Percentiles rank a stretch among this genome's conserved stretches.
Conservation (phyloP, 805 yeast genomes). For the Jamesozyma gamospora region DNA sequence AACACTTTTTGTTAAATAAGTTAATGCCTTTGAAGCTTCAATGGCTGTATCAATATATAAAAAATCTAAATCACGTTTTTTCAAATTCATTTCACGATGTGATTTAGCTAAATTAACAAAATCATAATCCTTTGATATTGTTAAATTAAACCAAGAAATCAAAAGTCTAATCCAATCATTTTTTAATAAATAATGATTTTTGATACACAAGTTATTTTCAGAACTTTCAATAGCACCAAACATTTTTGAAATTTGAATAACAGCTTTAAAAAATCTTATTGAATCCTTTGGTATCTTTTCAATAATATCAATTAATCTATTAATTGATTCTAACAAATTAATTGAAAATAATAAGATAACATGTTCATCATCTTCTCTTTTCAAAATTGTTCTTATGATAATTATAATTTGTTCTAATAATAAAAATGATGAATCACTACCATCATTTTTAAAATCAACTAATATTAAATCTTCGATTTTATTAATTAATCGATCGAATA, state of each 20-base stretch:
- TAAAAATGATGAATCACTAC: constrained; percentile 18
- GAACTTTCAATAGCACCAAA: constrained; percentile 16
- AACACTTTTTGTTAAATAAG: constrained; percentile 42
- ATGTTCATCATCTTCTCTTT: constrained; percentile 19
- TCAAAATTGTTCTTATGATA: constrained; percentile 32
- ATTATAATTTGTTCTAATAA: constrained; percentile 40
- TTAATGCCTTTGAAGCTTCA: constrained; percentile 48
- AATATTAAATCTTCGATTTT: constrained; percentile 25
- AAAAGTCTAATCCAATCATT: constrained; percentile 37
- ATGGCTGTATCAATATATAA: constrained; percentile 45
- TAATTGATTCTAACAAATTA: constrained; percentile 26
- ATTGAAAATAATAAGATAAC: constrained; percentile 24
- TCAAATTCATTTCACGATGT: constrained; percentile 25
- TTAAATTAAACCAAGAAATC: constrained; percentile 43
- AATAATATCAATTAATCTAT: constrained; percentile 16
- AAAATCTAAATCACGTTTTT: constrained; percentile 34
- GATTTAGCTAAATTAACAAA: constrained; percentile 17
- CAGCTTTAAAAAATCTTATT: constrained; percentile 15
- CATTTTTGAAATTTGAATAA: constrained; percentile 24
- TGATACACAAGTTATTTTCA: constrained; percentile 15
- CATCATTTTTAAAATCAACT: constrained; percentile 8
- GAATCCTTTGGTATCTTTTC: constrained; percentile 11
- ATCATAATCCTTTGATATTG: constrained; percentile 33
- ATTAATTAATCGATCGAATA: constrained; percentile 35
- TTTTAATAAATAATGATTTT: constrained; percentile 38